Conservation (phyloP, 2,329 filamentous ascomycete genomes). For the Diaporthe humulicola region DNA sequence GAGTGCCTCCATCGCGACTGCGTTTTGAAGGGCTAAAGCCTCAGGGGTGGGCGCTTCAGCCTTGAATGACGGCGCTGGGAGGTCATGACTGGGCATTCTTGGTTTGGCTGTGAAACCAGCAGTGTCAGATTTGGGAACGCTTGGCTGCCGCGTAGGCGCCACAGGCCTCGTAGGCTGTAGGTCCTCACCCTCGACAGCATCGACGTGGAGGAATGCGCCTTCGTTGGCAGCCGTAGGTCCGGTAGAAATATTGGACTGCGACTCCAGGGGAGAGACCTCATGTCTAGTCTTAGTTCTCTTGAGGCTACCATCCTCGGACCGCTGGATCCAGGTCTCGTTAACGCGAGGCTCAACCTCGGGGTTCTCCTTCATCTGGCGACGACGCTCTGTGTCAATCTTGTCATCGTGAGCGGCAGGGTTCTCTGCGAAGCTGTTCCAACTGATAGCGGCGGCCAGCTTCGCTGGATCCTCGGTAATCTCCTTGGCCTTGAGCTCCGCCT, state of each 20-base stretch:
- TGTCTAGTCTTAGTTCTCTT: slow-evolving; percentile 55
- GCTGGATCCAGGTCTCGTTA: slow-evolving; percentile 58
- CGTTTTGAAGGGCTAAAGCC: slow-evolving; percentile 1
- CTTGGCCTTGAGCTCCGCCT: slow-evolving; percentile 46
- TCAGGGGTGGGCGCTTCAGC: background rate
- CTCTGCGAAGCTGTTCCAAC: background rate
- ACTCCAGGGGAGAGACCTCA: slow-evolving; percentile 13
- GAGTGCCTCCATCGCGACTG: slow-evolving; percentile 31
- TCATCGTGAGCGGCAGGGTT: slow-evolving; percentile 6
- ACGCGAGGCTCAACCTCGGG: slow-evolving; percentile 45
- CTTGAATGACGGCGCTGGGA: background rate
- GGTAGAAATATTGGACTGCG: slow-evolving; percentile 27
- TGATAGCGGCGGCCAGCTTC: slow-evolving; percentile 38
- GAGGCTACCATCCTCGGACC: slow-evolving; percentile 52
- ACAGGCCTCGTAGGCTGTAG: background rate
- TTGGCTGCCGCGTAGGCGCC: slow-evolving; percentile 35
- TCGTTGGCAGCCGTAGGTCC: background rate
- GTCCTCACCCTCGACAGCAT: background rate
- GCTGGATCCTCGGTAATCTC: slow-evolving; percentile 43
- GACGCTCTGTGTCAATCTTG: slow-evolving; percentile 14
- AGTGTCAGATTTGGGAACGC: background rate
- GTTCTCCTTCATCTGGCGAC: slow-evolving; percentile 27
- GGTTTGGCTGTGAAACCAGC: slow-evolving; percentile 18
- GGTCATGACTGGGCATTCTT: background rate
- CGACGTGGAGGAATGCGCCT: background rate